Conservation (phyloP, 495 filamentous ascomycete species). For the Penicillium cataractarum region DNA sequence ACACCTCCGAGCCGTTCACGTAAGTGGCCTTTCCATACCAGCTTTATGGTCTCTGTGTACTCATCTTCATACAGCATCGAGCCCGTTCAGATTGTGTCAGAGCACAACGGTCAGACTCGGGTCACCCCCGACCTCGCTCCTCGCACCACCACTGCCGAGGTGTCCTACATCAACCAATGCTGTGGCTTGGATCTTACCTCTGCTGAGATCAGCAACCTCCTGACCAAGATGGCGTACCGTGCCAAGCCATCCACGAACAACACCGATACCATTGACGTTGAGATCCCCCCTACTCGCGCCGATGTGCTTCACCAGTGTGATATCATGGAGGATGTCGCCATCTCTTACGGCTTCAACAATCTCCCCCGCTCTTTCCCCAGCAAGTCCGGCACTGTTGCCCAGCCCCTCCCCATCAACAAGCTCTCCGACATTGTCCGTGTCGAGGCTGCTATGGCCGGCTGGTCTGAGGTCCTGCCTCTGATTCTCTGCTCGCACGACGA, state of each 20-base stretch:
- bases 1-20: conserved; percentile 86
- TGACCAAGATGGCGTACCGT: conserved; percentile 83
- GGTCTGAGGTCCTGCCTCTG: conserved; percentile 94
- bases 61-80: conserved; percentile 60
- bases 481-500: conserved; percentile 98
- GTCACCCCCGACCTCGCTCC: conserved; percentile 78
- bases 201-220: conserved; percentile 69
- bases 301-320: conserved; percentile 96
- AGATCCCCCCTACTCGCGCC: conserved; percentile 84
- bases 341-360: conserved; percentile 95
- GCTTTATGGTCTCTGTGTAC: background rate
- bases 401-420: conserved; percentile 90
- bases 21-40: conserved; percentile 29
- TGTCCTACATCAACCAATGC: conserved; percentile 91
- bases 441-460: conserved; percentile 92
- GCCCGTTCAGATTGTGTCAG: conserved; percentile 85
- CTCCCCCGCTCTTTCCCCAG: conserved; percentile 82
- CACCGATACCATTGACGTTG: conserved; percentile 71
- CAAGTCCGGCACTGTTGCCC: conserved; percentile 80
- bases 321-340: conserved; percentile 97
- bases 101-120: conserved; percentile 83
- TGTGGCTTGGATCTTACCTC: conserved; percentile 78
- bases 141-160: conserved; percentile 75
- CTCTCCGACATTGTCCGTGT: conserved; percentile 87
- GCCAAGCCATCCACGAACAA: conserved; percentile 71